These are phyloP conservation scores for Monilinia polystroma DNA, from an alignment of 2,329 filamentous ascomycete genomes.

Conservation along the genomic window DNA sequence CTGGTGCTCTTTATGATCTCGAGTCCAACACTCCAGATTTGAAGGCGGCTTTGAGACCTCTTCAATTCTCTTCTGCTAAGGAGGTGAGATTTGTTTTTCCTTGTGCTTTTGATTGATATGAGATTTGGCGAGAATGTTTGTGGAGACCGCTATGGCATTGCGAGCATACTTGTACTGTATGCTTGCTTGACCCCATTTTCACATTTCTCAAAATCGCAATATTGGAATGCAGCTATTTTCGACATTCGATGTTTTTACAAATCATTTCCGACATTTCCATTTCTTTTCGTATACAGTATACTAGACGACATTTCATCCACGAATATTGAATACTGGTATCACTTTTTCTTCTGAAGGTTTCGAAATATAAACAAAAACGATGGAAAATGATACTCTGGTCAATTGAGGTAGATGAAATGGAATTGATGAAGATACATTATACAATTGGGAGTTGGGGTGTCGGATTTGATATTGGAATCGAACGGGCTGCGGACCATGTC, in stretches of 20 bases:
- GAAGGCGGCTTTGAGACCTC: slow-evolving; percentile 90
- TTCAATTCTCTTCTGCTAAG: slow-evolving; percentile 98
- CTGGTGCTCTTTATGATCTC: slow-evolving; percentile 95
- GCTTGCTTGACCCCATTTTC: not conserved
- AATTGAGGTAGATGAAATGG: slow-evolving; percentile 26
- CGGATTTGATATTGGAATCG: slow-evolving; percentile 54
- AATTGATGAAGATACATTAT: slow-evolving; percentile 29
- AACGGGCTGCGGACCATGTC: slow-evolving; percentile 72
- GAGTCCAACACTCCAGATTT: slow-evolving; percentile 99
- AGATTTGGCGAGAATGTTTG: not conserved
- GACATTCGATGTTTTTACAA: slow-evolving; percentile 17
- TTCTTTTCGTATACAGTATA: slow-evolving; percentile 23
- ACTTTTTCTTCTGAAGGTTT: slow-evolving; percentile 9
- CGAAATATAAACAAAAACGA: slow-evolving; percentile 9
- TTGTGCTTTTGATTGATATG: not conserved
- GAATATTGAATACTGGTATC: slow-evolving; percentile 12
- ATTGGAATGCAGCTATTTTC: slow-evolving; percentile 24
- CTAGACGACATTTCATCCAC: slow-evolving; percentile 23
- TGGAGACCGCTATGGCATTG: no score
- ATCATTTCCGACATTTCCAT: slow-evolving; percentile 24
- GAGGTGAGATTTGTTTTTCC: slow-evolving; percentile 72
- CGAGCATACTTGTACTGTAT: not conserved
- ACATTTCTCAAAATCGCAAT: not conserved
- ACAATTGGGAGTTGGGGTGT: slow-evolving; percentile 33
- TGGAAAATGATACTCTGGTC: slow-evolving; percentile 12